A percentile compares a stretch with the other conserved stretches of the same genome.
phyloP scores from a whole-genome alignment of 164 flowering plant species.

The Saururus chinensis region DNA sequence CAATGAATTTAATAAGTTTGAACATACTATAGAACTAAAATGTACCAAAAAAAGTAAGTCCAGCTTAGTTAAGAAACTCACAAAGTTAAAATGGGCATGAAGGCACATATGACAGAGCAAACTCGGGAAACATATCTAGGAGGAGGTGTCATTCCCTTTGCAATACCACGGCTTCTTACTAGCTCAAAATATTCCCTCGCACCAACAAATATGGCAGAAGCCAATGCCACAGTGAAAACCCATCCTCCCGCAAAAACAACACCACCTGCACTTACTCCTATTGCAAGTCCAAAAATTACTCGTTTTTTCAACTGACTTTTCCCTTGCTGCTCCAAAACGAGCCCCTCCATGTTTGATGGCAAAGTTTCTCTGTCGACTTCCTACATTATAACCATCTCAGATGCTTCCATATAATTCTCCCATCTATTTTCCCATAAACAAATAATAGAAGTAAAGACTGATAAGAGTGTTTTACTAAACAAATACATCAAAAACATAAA shows the following conservation, averaged over 20 bases:
- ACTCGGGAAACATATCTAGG: conserved; percentile 92
- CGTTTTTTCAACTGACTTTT: conserved; percentile 72
- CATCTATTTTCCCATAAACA: neutral
- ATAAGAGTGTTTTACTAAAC: too few relatives aligned
- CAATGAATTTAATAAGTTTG: neutral
- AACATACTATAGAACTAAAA: too few relatives aligned
- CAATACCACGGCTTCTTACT: conserved; percentile 81
- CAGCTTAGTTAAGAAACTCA: conserved; percentile 28
- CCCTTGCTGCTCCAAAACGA: conserved; percentile 23
- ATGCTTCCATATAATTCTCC: conserved; percentile 3
- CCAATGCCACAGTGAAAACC: conserved; percentile 58
- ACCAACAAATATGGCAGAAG: conserved; percentile 66
- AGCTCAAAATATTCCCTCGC: conserved; percentile 87
- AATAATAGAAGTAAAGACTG: conserved; percentile 1
- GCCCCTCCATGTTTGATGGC: conserved; percentile 12
- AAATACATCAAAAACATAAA: neutral
- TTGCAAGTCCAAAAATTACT: conserved; percentile 71
- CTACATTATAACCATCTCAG: conserved; percentile 36
- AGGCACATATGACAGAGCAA: conserved; percentile 79
- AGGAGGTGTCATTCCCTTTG: conserved; percentile 96
- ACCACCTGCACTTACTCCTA: conserved; percentile 24
- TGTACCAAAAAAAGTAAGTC: neutral
- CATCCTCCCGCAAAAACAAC: conserved; percentile 56
- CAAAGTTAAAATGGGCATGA: conserved; percentile 82
- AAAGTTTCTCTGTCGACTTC: conserved; percentile 24